Evolutionary conservation across 2,329 filamentous ascomycete genomes (phyloP), one percentile per base, ranked within the genome.

Genomic region (Beauveria sp.): DNA sequence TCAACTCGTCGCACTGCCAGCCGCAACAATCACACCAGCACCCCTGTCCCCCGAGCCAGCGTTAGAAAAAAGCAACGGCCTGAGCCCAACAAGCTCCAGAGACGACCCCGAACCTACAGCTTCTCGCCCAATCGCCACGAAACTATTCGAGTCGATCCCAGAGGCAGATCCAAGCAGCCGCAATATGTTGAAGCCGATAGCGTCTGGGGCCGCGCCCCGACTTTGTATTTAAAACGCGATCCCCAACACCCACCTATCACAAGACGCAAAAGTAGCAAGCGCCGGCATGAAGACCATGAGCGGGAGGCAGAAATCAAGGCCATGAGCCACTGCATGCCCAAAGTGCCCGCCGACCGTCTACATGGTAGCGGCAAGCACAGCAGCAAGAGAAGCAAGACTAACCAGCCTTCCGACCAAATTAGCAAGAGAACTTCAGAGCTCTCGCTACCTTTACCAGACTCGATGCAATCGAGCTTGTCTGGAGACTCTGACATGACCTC

Each of bases 241-340:
- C 80, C 82, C 66, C 83, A 86, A 2, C 54, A 57, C 8, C 54
- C 54, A 56, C 77, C 78, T 26, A 75, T 88, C 31, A 75, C 84
- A 57, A 84, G 87, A 63, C 87, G 88, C 64, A 91, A 86, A 70
- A 89, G 89, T 46, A 92, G 86, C 77, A 96, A 90, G 75, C 85
- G 88, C 68, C 87, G 88, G 69, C 87, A 88, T 67, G 82, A 88
- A 65, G 90, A 96, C 65, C 84, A 86, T 70, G 82, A 88, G 63
- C 84, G 93, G 62, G 93, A 96, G 74, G 90, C 90, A 65, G 91
- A 96, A 75, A 92, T 97, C 70, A 90, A 88, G 71, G 87, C 90
- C 60, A 90, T 97, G 89, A 89, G 85, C 69, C 84, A 85, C 46
- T 83, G 82, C 64, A 83, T 88, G 66, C 86, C 90, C 6, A 78